These are phyloP conservation scores for Zygotorulaspora sp. DNA, from an alignment of 805 yeast species.

Conservation along the genomic window DNA sequence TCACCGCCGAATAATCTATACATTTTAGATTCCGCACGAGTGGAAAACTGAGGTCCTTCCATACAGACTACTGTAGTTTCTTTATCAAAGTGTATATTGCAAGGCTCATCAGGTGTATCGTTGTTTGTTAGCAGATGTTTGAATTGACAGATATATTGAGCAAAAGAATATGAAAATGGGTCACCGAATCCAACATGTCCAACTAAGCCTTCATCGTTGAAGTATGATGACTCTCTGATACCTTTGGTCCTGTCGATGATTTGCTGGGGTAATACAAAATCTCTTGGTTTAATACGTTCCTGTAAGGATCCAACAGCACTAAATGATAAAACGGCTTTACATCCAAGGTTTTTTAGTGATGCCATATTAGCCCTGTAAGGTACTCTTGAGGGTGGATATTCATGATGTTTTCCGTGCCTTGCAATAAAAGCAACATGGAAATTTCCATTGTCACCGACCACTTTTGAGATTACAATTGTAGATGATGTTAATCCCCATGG, in stretches of 20 bases:
- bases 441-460: conserved; percentile 35
- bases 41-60: conserved; percentile 99
- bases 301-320: conserved; percentile 95
- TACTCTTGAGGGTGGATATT: conserved; percentile 84
- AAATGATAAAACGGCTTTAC: conserved; percentile 83
- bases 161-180: conserved; percentile 80
- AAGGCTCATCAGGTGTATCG: conserved; percentile 45
- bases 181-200: conserved; percentile 98
- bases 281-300: conserved; percentile 85
- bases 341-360: conserved; percentile 84
- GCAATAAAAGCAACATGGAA: conserved; percentile 91
- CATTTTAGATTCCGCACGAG: conserved; percentile 90
- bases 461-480: conserved; percentile 84
- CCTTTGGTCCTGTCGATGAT: conserved; percentile 97
- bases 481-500: conserved; percentile 99
- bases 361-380: conserved; percentile 95
- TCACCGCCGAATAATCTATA: conserved; percentile 88
- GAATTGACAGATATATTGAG: conserved; percentile 56
- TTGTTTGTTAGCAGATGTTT: conserved; percentile 54
- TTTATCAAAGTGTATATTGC: conserved; percentile 63
- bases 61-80: conserved; percentile 88
- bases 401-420: conserved; percentile 90
- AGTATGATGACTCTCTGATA: conserved; percentile 81
- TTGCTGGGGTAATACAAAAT: conserved; percentile 95
- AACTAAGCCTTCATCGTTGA: conserved; percentile 81